phyloP scores from a whole-genome alignment of 2,329 filamentous ascomycete genomes.

The Fusarium burgessii region DNA sequence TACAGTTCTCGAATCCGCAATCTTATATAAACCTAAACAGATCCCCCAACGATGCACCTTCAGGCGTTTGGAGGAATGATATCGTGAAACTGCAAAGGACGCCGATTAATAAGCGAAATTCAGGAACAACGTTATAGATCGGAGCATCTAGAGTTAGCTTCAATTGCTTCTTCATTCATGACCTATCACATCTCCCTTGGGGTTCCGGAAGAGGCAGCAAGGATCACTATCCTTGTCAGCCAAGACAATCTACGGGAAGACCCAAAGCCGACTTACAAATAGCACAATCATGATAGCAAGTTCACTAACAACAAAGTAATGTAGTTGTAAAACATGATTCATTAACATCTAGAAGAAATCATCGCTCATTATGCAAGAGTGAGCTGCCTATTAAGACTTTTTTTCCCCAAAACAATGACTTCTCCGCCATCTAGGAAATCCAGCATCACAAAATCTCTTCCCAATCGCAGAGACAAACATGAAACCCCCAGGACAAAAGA shows the following conservation, averaged over 20 bases:
- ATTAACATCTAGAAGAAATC: slow-evolving; percentile 26
- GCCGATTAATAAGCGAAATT: neutral
- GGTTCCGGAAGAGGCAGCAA: neutral
- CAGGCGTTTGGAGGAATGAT: no score
- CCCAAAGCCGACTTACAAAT: neutral
- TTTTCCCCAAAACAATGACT: slow-evolving; percentile 9
- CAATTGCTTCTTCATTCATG: neutral
- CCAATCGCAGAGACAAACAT: neutral
- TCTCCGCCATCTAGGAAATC: neutral
- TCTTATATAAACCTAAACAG: no score
- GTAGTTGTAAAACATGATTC: neutral
- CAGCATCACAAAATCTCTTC: neutral
- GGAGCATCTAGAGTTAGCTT: neutral
- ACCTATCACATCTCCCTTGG: neutral
- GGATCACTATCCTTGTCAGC: slow-evolving; percentile 5
- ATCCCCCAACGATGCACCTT: no score
- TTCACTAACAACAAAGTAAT: neutral
- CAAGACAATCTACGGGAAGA: neutral
- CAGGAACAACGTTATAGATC: neutral
- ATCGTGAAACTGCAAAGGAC: no score
- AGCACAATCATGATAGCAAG: no score
- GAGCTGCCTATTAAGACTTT: slow-evolving; percentile 16
- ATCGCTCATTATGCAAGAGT: slow-evolving; percentile 32
- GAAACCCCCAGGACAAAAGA: neutral
- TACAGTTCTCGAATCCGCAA: no score